Evolutionary conservation across 1,284 basidiomycete species (phyloP).

Genomic region (Papiliotrema fonsecae): DNA sequence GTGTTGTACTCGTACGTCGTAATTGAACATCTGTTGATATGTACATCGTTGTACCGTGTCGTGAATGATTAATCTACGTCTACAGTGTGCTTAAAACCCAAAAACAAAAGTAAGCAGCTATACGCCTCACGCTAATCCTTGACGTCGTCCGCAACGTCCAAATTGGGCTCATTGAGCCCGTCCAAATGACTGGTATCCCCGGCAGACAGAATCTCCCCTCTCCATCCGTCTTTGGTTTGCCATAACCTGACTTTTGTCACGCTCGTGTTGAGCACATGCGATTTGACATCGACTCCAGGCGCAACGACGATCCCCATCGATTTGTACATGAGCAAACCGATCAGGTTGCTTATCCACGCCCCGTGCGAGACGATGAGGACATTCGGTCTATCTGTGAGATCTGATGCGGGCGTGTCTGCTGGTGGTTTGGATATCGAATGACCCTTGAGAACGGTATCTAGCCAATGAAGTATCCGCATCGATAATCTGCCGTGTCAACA

Average conservation of each 20-base stretch:
- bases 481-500: background rate
- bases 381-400: constrained; percentile 6
- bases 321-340: constrained; percentile 18
- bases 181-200: background rate
- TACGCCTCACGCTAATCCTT: no score
- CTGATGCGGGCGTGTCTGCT: background rate
- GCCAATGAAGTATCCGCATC: constrained; percentile 8
- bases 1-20: no score
- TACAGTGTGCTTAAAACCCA: no score
- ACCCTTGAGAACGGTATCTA: constrained; percentile 8
- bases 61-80: no score
- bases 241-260: constrained; percentile 23
- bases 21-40: no score
- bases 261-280: constrained; percentile 29
- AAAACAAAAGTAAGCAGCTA: no score
- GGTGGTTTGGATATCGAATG: constrained; percentile 12
- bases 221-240: background rate
- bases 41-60: no score
- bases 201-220: background rate
- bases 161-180: background rate
- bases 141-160: background rate
- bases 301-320: constrained; percentile 7
- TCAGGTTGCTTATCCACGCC: constrained; percentile 32
- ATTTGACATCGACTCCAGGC: constrained; percentile 13
- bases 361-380: constrained; percentile 41